A percentile compares a stretch with the other conserved stretches of the same genome.
phyloP scores from a whole-genome alignment of 2,329 filamentous ascomycete species.

The Fusarium luffae region DNA sequence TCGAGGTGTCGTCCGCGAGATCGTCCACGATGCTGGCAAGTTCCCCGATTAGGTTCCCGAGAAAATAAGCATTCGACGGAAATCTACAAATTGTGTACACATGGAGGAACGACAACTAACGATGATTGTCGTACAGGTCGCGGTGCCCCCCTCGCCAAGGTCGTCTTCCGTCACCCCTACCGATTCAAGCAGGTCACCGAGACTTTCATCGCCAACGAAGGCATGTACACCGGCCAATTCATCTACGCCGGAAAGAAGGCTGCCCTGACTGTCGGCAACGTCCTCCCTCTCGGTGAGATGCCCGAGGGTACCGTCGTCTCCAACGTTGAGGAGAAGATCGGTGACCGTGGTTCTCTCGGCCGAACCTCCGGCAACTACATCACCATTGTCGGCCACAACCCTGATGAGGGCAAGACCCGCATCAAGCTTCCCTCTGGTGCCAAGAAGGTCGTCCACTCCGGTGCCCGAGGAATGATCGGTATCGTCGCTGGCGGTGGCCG shows the following conservation, averaged over 20 bases:
- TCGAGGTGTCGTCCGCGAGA: conserved; percentile 97
- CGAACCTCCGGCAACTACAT: conserved; percentile 99
- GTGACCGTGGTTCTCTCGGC: conserved; percentile 95
- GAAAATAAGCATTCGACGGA: conserved; percentile 14
- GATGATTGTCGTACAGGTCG: conserved; percentile 61
- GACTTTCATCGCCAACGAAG: conserved; percentile 99
- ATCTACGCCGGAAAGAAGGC: conserved; percentile 99
- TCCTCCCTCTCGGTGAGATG: conserved; percentile 92
- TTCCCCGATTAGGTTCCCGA: conserved; percentile 42
- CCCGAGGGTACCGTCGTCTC: conserved; percentile 99
- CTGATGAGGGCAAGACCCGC: conserved; percentile 98
- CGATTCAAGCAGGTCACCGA: conserved; percentile 96
- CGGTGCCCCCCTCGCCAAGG: conserved; percentile 96
- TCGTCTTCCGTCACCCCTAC: conserved; percentile 98
- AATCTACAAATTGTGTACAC: conserved; percentile 21
- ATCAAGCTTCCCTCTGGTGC: conserved; percentile 99
- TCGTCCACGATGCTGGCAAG: conserved; percentile 94
- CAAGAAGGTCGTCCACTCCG: conserved; percentile 98
- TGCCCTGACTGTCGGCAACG: conserved; percentile 94
- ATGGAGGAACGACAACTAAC: conserved; percentile 43
- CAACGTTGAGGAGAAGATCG: conserved; percentile 99
- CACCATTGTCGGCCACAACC: conserved; percentile 97
- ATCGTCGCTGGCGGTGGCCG: conserved; percentile 99
- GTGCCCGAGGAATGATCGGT: conserved; percentile 96
- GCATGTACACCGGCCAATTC: conserved; percentile 99